Conservation (phyloP, 208 protist genomes). For the Wallacemonas sp. region DNA sequence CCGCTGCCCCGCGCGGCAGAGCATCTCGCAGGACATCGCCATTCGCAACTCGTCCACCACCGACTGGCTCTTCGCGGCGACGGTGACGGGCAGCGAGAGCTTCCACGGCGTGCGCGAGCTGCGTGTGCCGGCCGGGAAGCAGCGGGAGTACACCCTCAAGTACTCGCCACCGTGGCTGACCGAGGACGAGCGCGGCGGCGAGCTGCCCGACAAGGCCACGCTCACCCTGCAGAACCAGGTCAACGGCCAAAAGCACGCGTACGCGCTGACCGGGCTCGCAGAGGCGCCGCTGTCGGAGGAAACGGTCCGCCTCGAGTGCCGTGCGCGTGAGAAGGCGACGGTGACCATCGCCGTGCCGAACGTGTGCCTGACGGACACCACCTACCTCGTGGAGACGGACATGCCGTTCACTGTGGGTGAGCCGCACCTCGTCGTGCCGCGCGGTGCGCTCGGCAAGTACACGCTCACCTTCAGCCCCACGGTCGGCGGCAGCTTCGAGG, state of each 20-base stretch:
- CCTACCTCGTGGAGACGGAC: slow-evolving; percentile 86
- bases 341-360: slow-evolving; percentile 77
- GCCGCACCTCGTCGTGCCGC: slow-evolving; percentile 51
- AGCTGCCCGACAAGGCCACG: slow-evolving; percentile 38
- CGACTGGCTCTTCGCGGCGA: slow-evolving; percentile 88
- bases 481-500: slow-evolving; percentile 80
- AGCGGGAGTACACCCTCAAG: slow-evolving; percentile 82
- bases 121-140: slow-evolving; percentile 62
- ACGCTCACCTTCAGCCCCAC: slow-evolving; percentile 70
- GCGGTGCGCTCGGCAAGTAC: slow-evolving; percentile 64
- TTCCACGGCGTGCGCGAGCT: slow-evolving; percentile 89
- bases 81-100: slow-evolving; percentile 54
- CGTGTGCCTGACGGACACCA: slow-evolving; percentile 58
- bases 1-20: slow-evolving; percentile 80
- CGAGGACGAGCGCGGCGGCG: slow-evolving; percentile 24
- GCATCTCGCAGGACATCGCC: slow-evolving; percentile 89
- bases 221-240: slow-evolving; percentile 85
- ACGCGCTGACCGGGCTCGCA: slow-evolving; percentile 80
- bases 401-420: slow-evolving; percentile 80
- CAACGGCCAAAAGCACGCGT: slow-evolving; percentile 87
- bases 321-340: slow-evolving; percentile 60
- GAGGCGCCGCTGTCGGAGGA: slow-evolving; percentile 91
- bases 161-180: slow-evolving; percentile 87
- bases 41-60: slow-evolving; percentile 75
- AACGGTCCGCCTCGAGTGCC: slow-evolving; percentile 73